Base-by-base conservation (phyloP, 169 alveolate species). In the Perkinsus chesapeaki region DNA sequence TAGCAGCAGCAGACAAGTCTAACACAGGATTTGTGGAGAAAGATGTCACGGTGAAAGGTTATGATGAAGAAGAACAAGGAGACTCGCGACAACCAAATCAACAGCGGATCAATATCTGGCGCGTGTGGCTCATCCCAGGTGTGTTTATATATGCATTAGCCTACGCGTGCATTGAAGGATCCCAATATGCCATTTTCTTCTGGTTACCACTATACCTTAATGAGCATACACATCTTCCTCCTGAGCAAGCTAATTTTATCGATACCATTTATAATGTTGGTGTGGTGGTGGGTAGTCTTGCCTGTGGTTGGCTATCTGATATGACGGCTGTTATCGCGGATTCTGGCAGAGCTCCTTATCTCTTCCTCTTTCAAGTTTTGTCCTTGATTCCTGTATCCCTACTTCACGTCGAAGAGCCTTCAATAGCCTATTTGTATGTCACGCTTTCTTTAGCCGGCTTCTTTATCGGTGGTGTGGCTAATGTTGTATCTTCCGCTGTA, bases 61-160 rank as follows among this genome's bases (percentile, higher is more conserved):
- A 34, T 39, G 43, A 37, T 39, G 48, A 34, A 73, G 39, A 23
- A 39, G 37, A 93, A 73, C 73, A 34, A n/a, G 19, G 39, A 48
- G 92, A 0, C 39, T n/a, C 39, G 92, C 39, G 72, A 12, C 47
- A 93, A 9, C 3, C 12, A 9, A 0, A 37, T 39, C 73, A 9
- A 39, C 39, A 94, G 20, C 91, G 94, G 48, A 92, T 95, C 39
- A 37, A 93, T 23, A 93, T 95, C 92, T 92, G 93, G 72, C 43
- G 93, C 37, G 96, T 96, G 5, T 94, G 95, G 94, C 34, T 34
- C 16, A 39, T 95, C 19, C 96, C 96, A 20, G 94, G 96, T 37
- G 96, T 95, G 3, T 39, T 94, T 10, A 47, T 91, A n/a, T 95
- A 73, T 73, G 93, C 96, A 37, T 16, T 93, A 19, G 60, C 93